Conservation (phyloP, 2,329 filamentous ascomycete genomes). For the Aurifilum marmelostoma region DNA sequence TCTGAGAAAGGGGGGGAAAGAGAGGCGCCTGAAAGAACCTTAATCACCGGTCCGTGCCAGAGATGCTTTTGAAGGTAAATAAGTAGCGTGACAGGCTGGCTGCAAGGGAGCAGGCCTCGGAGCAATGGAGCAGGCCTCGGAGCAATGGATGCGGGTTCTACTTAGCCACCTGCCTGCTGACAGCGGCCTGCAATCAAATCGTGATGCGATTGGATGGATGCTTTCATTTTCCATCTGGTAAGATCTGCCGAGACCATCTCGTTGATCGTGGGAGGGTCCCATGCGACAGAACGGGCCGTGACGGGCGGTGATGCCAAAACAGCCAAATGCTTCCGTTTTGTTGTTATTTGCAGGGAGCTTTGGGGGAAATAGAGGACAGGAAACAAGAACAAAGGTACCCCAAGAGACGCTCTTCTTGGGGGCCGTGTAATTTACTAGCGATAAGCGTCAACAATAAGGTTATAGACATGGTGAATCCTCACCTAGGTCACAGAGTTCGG, state of each 20-base stretch:
- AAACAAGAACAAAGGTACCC: background rate
- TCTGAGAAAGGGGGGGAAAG: too few relatives aligned
- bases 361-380: background rate
- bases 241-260: too few relatives aligned
- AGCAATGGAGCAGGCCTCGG: background rate
- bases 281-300: background rate
- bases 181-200: too few relatives aligned
- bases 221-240: background rate
- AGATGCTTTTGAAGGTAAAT: background rate
- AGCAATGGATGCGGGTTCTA: background rate
- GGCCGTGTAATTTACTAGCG: background rate
- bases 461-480: slow-evolving; percentile 13
- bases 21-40: background rate
- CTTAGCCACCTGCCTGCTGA: too few relatives aligned
- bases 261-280: background rate
- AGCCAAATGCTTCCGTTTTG: background rate
- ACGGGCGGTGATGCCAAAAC: background rate
- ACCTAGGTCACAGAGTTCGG: slow-evolving; percentile 23
- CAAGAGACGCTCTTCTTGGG: background rate
- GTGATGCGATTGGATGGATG: background rate
- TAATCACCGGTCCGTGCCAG: background rate
- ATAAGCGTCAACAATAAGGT: background rate
- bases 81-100: background rate
- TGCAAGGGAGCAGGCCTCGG: background rate
- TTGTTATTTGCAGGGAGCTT: too few relatives aligned